Percentiles rank a stretch among this genome's conserved stretches.
These are phyloP conservation scores for Hypoxylon sp. DNA, from an alignment of 2,329 filamentous ascomycete species.

Conservation along the genomic window DNA sequence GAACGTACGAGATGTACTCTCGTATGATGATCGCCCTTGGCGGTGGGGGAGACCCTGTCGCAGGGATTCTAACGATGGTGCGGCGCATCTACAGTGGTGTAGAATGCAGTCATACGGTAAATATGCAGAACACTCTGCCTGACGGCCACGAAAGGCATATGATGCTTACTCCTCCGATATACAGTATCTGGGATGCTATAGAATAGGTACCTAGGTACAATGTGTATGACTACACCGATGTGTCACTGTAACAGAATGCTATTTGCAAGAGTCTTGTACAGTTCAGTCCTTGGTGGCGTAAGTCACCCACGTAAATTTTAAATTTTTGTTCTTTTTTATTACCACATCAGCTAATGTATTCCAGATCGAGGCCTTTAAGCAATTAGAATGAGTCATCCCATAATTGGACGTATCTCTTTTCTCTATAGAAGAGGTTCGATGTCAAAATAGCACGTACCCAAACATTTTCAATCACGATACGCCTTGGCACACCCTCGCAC, in stretches of 20 bases:
- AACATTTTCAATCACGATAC: background rate
- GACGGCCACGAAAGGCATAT: conserved; percentile 2
- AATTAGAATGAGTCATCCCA: background rate
- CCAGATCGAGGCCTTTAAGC: conserved; percentile 2
- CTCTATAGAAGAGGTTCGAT: conserved; percentile 1
- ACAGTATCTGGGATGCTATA: conserved; percentile 7
- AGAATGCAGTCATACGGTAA: conserved; percentile 33
- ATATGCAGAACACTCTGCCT: conserved; percentile 15
- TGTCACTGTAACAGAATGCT: conserved; percentile 25
- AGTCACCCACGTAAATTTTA: background rate
- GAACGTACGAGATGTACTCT: conserved; percentile 25
- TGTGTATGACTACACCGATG: conserved; percentile 25
- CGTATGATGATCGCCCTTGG: conserved; percentile 50
- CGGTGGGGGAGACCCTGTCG: conserved; percentile 43
- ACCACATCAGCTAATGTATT: conserved; percentile 10
- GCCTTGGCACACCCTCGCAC: conserved; percentile 36
- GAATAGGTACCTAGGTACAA: background rate
- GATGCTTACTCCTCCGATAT: conserved; percentile 19
- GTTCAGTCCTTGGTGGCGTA: conserved; percentile 3
- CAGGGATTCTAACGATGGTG: conserved; percentile 29
- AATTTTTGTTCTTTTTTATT: background rate
- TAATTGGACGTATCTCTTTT: too few relatives aligned
- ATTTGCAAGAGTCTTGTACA: conserved; percentile 23
- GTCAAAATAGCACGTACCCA: background rate
- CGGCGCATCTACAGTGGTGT: conserved; percentile 36